Evolutionary conservation across 2,329 filamentous ascomycete species (phyloP), one percentile per base, ranked within the genome.

Genomic region (Botrytis byssoidea): DNA sequence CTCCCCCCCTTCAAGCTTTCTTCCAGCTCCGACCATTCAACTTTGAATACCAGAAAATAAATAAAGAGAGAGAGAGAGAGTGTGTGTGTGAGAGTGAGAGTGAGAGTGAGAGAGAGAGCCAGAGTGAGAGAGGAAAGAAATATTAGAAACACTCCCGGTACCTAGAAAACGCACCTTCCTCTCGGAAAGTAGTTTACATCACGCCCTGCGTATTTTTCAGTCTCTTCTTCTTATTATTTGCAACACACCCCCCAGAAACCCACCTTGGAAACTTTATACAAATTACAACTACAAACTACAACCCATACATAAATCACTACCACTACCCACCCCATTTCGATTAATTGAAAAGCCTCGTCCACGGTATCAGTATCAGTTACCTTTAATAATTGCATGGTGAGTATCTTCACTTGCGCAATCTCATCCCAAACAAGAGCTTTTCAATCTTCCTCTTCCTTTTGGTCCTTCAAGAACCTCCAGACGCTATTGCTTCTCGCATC

Each of bases 181-280:
- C 44, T 37, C 25, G 32, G 46, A 32, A 44, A 12, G 65, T 55
- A 67, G 10, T n/a, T 67, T 40, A 29, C 46, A 67, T 67, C 65
- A 67, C 65, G 65, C 35, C 32, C 10, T n/a, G 37, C 46, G 65
- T 67, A 67, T 40, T 67, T 40, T 20, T 3, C 22, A 67, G 65
- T 67, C 65, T 25, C n/a, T 14, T 18, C 1, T 29, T 61, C n/a
- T 14, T 18, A 4, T 29, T 61, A 16, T 12, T 29, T 65, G 37
- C 63, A 65, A 46, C 63, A 32, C 51, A 32, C 40, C n/a, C 61
- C 40, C 40, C 32, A 37, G 20, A 46, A 65, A 65, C 40, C 40
- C n/a, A 65, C 63, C 63, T 65, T 32, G 63, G 63, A 65, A 65
- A 46, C 61, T 42, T 46, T 46, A 67, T 37, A 67, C 64, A 67